These are phyloP conservation scores for Asterophora lycoperdoides DNA, from an alignment of 768 basidiomycete species.

Conservation along the genomic window DNA sequence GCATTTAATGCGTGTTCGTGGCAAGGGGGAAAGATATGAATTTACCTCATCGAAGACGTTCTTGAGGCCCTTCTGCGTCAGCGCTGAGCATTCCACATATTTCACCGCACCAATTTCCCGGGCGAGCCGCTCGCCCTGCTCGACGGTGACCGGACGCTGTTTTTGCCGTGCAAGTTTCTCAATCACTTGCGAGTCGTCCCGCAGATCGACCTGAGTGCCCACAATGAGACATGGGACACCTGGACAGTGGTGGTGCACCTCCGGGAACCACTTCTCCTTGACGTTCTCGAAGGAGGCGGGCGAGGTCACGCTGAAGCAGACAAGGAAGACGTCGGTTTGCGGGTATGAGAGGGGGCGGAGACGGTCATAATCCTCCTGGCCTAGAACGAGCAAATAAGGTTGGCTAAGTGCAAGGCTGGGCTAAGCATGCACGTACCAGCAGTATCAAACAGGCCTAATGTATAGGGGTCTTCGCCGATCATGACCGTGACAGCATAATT, in stretches of 20 bases:
- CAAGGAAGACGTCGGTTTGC: constrained; percentile 98
- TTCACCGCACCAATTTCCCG: constrained; percentile 97
- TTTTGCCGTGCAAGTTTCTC: constrained; percentile 97
- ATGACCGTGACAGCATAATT: constrained; percentile 99
- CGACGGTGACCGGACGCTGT: constrained; percentile 84
- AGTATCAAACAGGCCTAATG: constrained; percentile 96
- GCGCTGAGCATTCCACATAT: constrained; percentile 97
- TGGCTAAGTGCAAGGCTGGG: constrained; percentile 5
- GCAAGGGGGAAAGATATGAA: constrained; percentile 13
- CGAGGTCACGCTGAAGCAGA: constrained; percentile 98
- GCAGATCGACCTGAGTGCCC: constrained; percentile 95
- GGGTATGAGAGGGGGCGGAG: constrained; percentile 99
- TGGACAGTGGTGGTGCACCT: constrained; percentile 99
- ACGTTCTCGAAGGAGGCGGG: constrained; percentile 99
- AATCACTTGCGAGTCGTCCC: constrained; percentile 88
- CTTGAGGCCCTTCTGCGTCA: constrained; percentile 99
- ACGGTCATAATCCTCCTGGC: constrained; percentile 99
- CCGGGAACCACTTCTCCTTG: constrained; percentile 99
- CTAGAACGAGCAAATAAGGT: constrained; percentile 34
- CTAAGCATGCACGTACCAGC: constrained; percentile 66
- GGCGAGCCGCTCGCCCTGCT: constrained; percentile 93
- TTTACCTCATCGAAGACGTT: constrained; percentile 99
- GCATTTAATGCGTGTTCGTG: constrained; percentile 6
- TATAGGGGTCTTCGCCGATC: constrained; percentile 99
- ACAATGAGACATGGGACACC: constrained; percentile 99